Evolutionary conservation across 73 alveolate genomes (phyloP).

Genomic region (Tetrahymena thermophila): DNA sequence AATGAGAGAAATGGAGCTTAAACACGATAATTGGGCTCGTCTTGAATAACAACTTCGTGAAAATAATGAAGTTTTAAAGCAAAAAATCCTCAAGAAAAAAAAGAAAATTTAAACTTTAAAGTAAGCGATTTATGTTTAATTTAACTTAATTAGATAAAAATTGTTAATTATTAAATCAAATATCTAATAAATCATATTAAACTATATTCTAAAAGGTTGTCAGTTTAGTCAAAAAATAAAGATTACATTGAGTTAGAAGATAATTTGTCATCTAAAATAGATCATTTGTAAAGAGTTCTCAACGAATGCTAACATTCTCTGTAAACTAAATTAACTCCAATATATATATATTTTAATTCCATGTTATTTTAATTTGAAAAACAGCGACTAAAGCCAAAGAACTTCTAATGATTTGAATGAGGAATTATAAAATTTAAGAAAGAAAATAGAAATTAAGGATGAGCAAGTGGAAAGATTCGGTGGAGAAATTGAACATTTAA

Average conservation of each 20-base stretch:
- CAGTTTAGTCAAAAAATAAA: not conserved
- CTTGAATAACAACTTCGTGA: not conserved
- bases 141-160: no score
- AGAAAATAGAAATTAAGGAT: not conserved
- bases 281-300: not conserved
- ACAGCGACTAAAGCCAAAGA: not conserved
- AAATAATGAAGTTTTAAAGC: not conserved
- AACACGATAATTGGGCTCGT: not conserved
- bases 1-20: not conserved
- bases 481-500: not conserved
- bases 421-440: not conserved
- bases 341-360: not conserved
- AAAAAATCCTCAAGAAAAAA: not conserved
- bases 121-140: not conserved
- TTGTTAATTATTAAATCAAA: no score
- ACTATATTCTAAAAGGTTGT: not conserved
- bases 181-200: no score
- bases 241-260: not conserved
- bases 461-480: not conserved
- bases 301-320: not conserved
- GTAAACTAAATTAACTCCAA: not conserved
- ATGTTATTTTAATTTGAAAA: not conserved
- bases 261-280: not conserved
- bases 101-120: not conserved
- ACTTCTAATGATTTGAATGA: not conserved